These are phyloP conservation scores for Litsea cubeba DNA, from an alignment of 164 flowering plant genomes.

Conservation along the genomic window DNA sequence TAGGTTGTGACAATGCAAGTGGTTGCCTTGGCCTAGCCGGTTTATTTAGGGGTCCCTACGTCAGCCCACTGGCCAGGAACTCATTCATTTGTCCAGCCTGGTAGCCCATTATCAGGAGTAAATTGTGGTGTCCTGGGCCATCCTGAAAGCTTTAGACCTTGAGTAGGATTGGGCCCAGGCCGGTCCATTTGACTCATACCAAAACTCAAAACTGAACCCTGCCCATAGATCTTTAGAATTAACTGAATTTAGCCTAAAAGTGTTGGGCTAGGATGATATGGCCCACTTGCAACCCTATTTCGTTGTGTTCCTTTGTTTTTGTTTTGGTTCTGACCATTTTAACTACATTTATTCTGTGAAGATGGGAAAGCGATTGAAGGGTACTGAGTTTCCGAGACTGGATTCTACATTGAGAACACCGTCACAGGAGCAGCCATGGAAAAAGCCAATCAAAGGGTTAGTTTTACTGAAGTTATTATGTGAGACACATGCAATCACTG, in stretches of 20 bases:
- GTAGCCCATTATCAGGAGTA: too few species aligned
- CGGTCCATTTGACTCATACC: not conserved
- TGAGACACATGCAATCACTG: not conserved
- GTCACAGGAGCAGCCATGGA: constrained; percentile 2
- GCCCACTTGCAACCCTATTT: not conserved
- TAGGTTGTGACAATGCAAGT: not conserved
- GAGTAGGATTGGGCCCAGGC: not conserved
- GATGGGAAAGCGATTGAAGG: constrained; percentile 30
- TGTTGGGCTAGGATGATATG: not conserved
- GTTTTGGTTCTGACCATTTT: not conserved
- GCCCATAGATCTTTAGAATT: not conserved
- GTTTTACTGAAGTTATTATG: not conserved
- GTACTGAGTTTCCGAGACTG: constrained; percentile 20
- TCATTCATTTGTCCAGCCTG: too few species aligned
- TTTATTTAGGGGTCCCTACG: not conserved
- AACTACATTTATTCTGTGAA: constrained; percentile 10
- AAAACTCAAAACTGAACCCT: not conserved
- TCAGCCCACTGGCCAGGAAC: not conserved
- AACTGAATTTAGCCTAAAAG: not conserved
- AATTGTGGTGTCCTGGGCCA: too few species aligned
- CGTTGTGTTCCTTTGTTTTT: constrained; percentile 1
- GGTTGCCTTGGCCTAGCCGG: not conserved
- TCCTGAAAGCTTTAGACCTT: too few species aligned
- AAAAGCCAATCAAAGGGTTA: not conserved
- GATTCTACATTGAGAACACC: constrained; percentile 24